Evolutionary conservation across 805 yeast genomes (phyloP), one percentile per base, ranked within the genome.

Genomic region (Suhomyces tanzawaensis): DNA sequence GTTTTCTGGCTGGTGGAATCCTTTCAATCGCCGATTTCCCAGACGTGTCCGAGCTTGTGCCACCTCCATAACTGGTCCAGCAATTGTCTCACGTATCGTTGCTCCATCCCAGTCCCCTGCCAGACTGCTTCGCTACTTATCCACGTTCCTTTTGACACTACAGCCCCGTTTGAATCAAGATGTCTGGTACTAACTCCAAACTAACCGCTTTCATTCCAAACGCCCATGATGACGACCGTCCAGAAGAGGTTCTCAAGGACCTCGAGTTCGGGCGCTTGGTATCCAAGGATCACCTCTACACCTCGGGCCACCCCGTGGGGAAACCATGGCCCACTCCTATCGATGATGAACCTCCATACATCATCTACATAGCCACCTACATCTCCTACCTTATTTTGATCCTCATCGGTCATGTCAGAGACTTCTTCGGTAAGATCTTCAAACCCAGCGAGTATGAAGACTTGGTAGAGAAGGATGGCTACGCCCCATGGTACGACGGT

Each of bases 401-500:
- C 47, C 78, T 89, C 26, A 75, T 88, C 42, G 99, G 99, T 24
- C 96, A 93, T 57, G 65, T 89, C 27, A 81, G 89, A 50, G 99
- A 93, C 65, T 91, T 82, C 60, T 74, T 88, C 42, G 96, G 95
- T 39, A 77, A 83, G 57, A 64, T 71, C 16, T 85, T 90, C 62
- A 76, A 74, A 55, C 84, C 85, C 14, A 73, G 76, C 36, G 76
- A 72, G 38, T 85, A 83, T 52, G 66, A 63, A 28, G 85, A 83
- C 47, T 71, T 90, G 41, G 62, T 82, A 36, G 91, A 86, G 54
- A 73, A 75, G 46, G 81, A 91, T 58, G 99, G 99, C 1, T 81
- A 86, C 53, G 97, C 99, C 23, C 98, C 99, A 19, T 85, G 96
- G 84, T 85, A 84, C 52, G 85, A 93, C 18, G 91, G 89, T 32